Evolutionary conservation across 176 grass and related monocot species (phyloP), one percentile per base, ranked within the genome.

Genomic region (Rhynchospora breviuscula): DNA sequence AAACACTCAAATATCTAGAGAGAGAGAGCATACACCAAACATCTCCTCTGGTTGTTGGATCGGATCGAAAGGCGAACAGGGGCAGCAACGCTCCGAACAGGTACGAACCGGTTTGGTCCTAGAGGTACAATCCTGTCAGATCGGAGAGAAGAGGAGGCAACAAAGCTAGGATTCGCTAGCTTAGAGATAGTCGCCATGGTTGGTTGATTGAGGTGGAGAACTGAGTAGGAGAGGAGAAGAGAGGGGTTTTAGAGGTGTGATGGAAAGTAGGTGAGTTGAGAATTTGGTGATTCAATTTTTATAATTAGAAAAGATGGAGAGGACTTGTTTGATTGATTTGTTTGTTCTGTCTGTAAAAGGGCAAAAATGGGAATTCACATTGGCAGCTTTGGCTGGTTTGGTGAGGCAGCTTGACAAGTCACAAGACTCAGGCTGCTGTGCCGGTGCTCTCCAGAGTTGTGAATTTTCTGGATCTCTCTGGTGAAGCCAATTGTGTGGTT

Each of bases 141-240:
- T 35, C 84, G 62, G 63, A 79, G 35, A 12, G 74, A 46, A 23
- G 80, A 88, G n/a, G 79, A 83, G 60, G 79, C 66, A 7, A 67
- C 54, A 25, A 87, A 63, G 22, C 69, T 82, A 54, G 84, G 23
- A 58, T 56, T 86, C 10, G 81, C 54, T 57, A 90, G 81, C 75
- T 90, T 87, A 7, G 88, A 90, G 46, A 90, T 87, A n/a, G 88
- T 84, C 21, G 88, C 88, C 88, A 90, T 90, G 63, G 51, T 47
- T 19, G n/a, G 10, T 14, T 58, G 2, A 19, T 43, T 29, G 13
- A 52, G 35, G 22, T 11, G 43, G 67, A 77, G 59, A 40, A 4
- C 35, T 63, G 44, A 19, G 58, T n/a, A 18, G 43, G 59, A 67
- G 40, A 23, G 9, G 29, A 52, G 51, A 79, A 40, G 82, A 40